phyloP scores from a whole-genome alignment of 495 filamentous ascomycete genomes.

The Aspergillus panamensis region DNA sequence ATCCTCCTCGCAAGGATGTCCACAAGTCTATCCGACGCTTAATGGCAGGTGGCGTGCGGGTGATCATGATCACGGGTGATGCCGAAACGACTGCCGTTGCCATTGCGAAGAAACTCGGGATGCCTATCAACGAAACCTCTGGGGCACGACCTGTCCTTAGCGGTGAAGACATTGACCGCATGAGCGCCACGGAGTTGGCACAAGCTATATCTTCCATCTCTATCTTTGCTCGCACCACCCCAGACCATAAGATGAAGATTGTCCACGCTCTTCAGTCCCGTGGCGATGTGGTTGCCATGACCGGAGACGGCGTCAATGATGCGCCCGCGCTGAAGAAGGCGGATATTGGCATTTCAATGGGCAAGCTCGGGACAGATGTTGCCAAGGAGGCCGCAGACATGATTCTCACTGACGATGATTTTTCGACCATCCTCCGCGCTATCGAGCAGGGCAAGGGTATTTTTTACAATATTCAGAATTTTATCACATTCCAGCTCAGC shows the following conservation, averaged over 20 bases:
- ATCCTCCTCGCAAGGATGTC: conserved; percentile 86
- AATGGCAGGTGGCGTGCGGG: conserved; percentile 89
- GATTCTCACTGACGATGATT: conserved; percentile 97
- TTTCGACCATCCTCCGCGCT: conserved; percentile 91
- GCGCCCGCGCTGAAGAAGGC: conserved; percentile 95
- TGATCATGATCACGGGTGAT: conserved; percentile 99
- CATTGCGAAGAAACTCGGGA: conserved; percentile 88
- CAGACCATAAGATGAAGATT: conserved; percentile 98
- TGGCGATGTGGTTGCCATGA: conserved; percentile 98
- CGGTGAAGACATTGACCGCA: conserved; percentile 85
- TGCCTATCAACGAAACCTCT: conserved; percentile 59
- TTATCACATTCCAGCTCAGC: conserved; percentile 96
- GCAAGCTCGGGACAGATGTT: conserved; percentile 89
- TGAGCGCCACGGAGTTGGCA: conserved; percentile 79
- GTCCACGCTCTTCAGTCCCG: conserved; percentile 85
- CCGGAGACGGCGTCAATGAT: conserved; percentile 96
- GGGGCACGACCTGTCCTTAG: conserved; percentile 65
- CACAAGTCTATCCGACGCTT: conserved; percentile 84
- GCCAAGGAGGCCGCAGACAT: conserved; percentile 99
- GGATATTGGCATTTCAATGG: conserved; percentile 98
- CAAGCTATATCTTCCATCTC: conserved; percentile 81
- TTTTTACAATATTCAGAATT: conserved; percentile 99
- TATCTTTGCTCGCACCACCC: conserved; percentile 93
- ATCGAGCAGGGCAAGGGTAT: conserved; percentile 99
- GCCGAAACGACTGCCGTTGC: conserved; percentile 90